These are phyloP conservation scores for Kondoa malvinella DNA, from an alignment of 768 basidiomycete genomes.

Conservation along the genomic window DNA sequence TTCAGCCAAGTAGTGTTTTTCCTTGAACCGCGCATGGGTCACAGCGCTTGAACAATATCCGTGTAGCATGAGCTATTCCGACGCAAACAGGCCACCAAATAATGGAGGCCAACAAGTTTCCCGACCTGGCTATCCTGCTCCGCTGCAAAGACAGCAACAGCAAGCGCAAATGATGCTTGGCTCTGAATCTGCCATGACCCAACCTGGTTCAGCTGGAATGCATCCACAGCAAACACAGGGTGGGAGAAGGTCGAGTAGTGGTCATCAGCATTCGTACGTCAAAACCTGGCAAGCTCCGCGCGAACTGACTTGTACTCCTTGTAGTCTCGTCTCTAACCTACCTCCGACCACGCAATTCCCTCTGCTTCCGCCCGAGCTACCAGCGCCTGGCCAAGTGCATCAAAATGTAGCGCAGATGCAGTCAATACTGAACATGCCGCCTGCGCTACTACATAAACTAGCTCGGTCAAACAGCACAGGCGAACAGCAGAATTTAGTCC, in stretches of 20 bases:
- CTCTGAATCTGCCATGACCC: too few species aligned
- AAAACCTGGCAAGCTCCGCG: too few species aligned
- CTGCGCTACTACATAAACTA: constrained; percentile 20
- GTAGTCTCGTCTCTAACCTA: not conserved
- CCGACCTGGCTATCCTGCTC: not conserved
- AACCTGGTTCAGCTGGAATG: not conserved
- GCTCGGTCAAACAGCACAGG: constrained; percentile 15
- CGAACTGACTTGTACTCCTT: too few species aligned
- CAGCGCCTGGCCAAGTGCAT: not conserved
- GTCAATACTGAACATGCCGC: constrained; percentile 21
- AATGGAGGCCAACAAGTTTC: too few species aligned
- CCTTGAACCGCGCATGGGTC: too few species aligned
- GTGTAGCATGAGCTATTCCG: too few species aligned
- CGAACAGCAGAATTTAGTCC: constrained; percentile 15
- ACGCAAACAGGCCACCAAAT: too few species aligned
- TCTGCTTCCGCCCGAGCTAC: constrained; percentile 1
- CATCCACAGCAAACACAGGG: too few species aligned
- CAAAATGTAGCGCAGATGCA: constrained; percentile 15
- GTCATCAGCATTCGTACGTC: too few species aligned
- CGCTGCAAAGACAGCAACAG: not conserved
- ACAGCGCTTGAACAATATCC: too few species aligned
- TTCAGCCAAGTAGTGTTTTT: too few species aligned
- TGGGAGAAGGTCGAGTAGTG: too few species aligned
- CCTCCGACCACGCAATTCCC: not conserved
- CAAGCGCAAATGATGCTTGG: not conserved